These are phyloP conservation scores for Euclidium syriacum DNA, from an alignment of 345 rosid genomes.

Conservation along the genomic window DNA sequence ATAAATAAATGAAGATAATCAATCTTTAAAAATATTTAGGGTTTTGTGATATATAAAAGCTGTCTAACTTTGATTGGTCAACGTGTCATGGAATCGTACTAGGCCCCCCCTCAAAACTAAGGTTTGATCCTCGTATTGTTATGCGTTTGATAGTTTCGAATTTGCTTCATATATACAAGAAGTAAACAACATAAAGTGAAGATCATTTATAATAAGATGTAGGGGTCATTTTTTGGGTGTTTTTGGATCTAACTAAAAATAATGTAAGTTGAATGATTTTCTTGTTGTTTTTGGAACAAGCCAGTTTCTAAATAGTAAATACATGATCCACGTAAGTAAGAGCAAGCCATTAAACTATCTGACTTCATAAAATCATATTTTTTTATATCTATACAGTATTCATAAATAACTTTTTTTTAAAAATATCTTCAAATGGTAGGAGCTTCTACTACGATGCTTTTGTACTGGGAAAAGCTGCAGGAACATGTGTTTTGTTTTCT, in stretches of 20 bases:
- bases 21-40: not conserved
- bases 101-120: constrained; percentile 5
- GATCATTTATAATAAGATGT: too few relatives aligned
- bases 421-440: not conserved
- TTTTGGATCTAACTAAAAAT: too few relatives aligned
- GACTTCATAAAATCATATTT: too few relatives aligned
- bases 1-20: not conserved
- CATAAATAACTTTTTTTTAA: too few relatives aligned
- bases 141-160: not conserved
- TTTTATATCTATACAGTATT: too few relatives aligned
- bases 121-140: constrained; percentile 11
- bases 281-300: too few relatives aligned
- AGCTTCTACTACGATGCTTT: constrained; percentile 10
- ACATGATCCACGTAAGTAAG: too few relatives aligned
- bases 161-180: not conserved
- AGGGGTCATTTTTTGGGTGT: too few relatives aligned
- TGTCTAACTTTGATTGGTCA: constrained; percentile 22
- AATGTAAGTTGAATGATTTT: too few relatives aligned
- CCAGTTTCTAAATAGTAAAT: too few relatives aligned
- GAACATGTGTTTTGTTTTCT: not conserved
- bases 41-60: not conserved
- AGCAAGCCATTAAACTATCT: too few relatives aligned
- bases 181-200: not conserved
- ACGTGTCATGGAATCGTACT: constrained; percentile 16
- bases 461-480: constrained; percentile 17